A percentile compares a stretch with the other conserved stretches of the same genome.
Conservation (phyloP, 805 yeast species). For the Wickerhamomyces sydowiorum region DNA sequence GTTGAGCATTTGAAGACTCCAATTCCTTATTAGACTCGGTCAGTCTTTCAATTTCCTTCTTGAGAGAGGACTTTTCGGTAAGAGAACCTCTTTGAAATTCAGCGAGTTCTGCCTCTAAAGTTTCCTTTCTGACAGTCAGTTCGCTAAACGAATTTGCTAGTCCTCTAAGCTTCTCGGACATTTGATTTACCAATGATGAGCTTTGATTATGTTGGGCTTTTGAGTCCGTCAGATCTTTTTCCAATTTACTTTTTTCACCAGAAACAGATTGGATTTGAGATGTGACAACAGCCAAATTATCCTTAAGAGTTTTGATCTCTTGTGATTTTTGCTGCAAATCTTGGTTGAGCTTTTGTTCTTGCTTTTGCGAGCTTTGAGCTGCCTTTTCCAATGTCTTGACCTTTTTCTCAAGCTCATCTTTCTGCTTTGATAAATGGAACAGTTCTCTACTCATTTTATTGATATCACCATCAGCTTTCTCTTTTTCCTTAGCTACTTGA, state of each 20-base stretch:
- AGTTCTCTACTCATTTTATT: conserved; percentile 87
- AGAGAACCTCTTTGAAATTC: conserved; percentile 5
- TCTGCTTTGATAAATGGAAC: conserved; percentile 56
- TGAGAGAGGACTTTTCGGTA: conserved; percentile 9
- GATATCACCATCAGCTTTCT: conserved; percentile 77
- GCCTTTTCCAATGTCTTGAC: conserved; percentile 35
- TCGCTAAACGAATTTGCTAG: conserved; percentile 31
- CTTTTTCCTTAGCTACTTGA: conserved; percentile 32
- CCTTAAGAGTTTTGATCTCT: conserved; percentile 8
- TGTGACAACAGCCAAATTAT: conserved; percentile 5
- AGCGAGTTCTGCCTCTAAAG: conserved; percentile 12
- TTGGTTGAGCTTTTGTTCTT: conserved; percentile 15
- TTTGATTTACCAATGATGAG: conserved; percentile 31
- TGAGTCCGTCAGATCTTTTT: conserved; percentile 21
- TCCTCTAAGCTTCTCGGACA: conserved; percentile 39
- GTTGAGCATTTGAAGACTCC: not conserved
- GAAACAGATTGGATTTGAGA: not conserved
- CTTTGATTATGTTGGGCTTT: conserved; percentile 24
- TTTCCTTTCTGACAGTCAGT: conserved; percentile 19
- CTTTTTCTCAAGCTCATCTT: conserved; percentile 41
- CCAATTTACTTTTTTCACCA: conserved; percentile 6
- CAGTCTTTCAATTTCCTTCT: conserved; percentile 10
- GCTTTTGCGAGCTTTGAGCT: conserved; percentile 16
- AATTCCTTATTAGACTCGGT: conserved; percentile 8
- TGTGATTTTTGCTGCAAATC: conserved; percentile 12